A percentile compares a stretch with the other conserved stretches of the same genome.
These are phyloP conservation scores for Cyclospora cayetanensis DNA, from an alignment of 169 alveolate species.

Conservation along the genomic window DNA sequence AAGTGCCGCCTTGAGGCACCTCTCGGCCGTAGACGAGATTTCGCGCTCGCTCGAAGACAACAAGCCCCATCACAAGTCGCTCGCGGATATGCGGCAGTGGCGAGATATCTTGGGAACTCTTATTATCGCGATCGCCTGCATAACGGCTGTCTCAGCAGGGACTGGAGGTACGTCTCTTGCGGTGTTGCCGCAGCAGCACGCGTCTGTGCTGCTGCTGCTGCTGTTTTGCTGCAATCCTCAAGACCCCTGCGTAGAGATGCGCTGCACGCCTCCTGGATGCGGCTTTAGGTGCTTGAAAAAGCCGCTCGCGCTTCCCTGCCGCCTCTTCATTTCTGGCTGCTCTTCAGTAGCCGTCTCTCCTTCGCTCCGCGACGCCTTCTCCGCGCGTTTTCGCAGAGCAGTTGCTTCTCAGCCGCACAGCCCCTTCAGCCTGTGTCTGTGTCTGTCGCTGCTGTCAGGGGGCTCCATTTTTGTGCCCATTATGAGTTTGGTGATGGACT, in stretches of 20 bases:
- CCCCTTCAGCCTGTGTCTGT: not conserved
- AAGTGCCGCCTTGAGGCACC: no score
- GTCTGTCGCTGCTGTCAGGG: not conserved
- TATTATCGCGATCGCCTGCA: slow-evolving; percentile 18
- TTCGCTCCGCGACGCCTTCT: no score
- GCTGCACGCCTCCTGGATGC: no score
- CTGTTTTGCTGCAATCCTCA: not conserved
- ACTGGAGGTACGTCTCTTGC: slow-evolving; percentile 1
- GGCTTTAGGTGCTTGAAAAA: no score
- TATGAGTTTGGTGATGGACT: slow-evolving; percentile 58
- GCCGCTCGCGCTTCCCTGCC: no score
- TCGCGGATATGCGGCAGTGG: not conserved
- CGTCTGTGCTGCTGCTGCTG: not conserved
- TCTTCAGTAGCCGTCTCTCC: no score
- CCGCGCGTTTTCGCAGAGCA: no score
- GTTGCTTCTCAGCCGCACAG: not conserved
- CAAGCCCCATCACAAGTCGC: not conserved
- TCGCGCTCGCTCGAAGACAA: no score
- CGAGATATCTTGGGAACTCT: not conserved
- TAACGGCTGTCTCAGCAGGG: slow-evolving; percentile 12
- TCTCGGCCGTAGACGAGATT: no score
- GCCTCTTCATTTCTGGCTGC: no score
- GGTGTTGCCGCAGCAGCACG: not conserved
- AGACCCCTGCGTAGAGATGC: no score
- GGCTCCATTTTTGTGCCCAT: slow-evolving; percentile 73